A percentile compares a stretch with the other conserved stretches of the same genome.
These are phyloP conservation scores for Phytomonas sp. DNA, from an alignment of 208 protist species.

Conservation along the genomic window DNA sequence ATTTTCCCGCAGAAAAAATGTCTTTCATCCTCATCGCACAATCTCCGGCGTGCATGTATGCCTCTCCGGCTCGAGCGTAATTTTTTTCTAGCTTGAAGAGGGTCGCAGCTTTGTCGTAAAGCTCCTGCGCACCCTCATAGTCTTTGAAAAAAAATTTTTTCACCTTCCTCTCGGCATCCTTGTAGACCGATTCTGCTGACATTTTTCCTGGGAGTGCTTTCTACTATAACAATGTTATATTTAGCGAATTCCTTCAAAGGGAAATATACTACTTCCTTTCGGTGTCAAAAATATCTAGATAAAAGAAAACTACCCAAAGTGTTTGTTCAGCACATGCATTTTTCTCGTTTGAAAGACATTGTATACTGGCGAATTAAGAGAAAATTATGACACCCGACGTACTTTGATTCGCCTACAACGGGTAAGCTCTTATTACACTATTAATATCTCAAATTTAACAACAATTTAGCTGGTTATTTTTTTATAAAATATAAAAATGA, in stretches of 20 bases:
- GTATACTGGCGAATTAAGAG: neutral
- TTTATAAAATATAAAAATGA: no score
- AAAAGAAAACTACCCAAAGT: no score
- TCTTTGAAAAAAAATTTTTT: slow-evolving; percentile 82
- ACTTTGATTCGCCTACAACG: no score
- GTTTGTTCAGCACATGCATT: neutral
- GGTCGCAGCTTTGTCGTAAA: slow-evolving; percentile 63
- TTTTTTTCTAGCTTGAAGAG: slow-evolving; percentile 74
- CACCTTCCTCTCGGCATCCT: slow-evolving; percentile 66
- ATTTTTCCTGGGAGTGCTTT: neutral
- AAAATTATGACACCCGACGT: no score
- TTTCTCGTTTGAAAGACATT: neutral
- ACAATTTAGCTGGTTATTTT: no score
- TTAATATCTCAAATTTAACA: no score
- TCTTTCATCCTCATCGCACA: slow-evolving; percentile 64
- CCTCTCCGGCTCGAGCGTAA: slow-evolving; percentile 63
- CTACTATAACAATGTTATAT: neutral
- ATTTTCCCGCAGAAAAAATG: slow-evolving; percentile 19
- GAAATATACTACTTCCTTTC: neutral
- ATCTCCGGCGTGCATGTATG: slow-evolving; percentile 57
- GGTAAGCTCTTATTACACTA: no score
- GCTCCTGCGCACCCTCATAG: slow-evolving; percentile 69
- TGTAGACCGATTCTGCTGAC: slow-evolving; percentile 46
- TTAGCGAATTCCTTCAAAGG: neutral
- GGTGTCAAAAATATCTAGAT: no score